These are phyloP conservation scores for Bombardia bombarda DNA, from an alignment of 495 filamentous ascomycete genomes.

Conservation along the genomic window DNA sequence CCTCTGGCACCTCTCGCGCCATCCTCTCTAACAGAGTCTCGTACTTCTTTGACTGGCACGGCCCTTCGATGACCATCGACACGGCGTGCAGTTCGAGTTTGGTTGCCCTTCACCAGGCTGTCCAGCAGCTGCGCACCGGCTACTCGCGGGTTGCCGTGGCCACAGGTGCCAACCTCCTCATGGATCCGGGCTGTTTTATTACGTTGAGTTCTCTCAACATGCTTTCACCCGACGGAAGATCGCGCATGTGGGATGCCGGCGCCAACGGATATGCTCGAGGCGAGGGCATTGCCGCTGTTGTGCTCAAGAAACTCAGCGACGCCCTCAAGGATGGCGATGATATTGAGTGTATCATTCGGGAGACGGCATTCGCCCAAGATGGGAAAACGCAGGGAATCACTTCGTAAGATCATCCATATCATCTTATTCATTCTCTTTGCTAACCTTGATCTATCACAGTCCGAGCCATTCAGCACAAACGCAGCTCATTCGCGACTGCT, in stretches of 20 bases:
- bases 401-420: too few relatives aligned
- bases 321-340: conserved; percentile 45
- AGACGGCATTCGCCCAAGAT: conserved; percentile 48
- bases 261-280: conserved; percentile 62
- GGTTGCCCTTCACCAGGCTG: conserved; percentile 43
- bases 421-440: too few relatives aligned
- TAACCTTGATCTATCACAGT: too few relatives aligned
- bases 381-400: conserved; percentile 39
- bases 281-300: conserved; percentile 44
- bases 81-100: conserved; percentile 51
- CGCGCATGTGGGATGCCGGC: conserved; percentile 46
- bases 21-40: conserved; percentile 46
- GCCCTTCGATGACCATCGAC: conserved; percentile 34
- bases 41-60: conserved; percentile 40
- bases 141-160: conserved; percentile 35
- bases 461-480: conserved; percentile 46
- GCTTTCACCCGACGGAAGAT: conserved; percentile 32
- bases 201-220: conserved; percentile 23
- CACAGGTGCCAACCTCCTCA: conserved; percentile 42
- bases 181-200: conserved; percentile 32
- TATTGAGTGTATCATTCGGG: conserved; percentile 54
- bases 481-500: conserved; percentile 39
- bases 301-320: conserved; percentile 51
- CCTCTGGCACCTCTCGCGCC: conserved; percentile 17
- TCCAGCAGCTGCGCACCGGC: conserved; percentile 36